Evolutionary conservation across 2,329 filamentous ascomycete genomes (phyloP).

Genomic region (Geosmithia morbida): DNA sequence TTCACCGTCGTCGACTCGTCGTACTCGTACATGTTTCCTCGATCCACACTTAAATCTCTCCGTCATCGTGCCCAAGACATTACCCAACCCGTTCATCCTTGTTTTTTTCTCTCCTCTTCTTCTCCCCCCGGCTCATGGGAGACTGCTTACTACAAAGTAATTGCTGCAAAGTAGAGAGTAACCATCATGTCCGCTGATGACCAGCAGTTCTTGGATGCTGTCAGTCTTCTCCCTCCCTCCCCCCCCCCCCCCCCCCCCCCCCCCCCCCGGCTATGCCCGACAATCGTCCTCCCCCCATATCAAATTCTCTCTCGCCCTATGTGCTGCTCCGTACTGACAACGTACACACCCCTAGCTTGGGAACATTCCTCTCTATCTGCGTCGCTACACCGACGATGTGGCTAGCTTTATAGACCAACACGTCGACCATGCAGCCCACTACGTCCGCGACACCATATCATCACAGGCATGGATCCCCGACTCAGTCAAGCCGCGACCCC

Average conservation of each 20-base stretch:
- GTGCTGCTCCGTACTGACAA: not conserved
- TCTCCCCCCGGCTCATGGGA: not conserved
- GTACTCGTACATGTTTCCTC: no score
- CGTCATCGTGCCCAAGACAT: constrained; percentile 1
- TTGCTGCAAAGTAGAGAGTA: not conserved
- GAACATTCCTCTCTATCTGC: constrained; percentile 46
- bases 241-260: constrained; percentile 1
- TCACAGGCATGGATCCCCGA: constrained; percentile 61
- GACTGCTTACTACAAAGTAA: constrained; percentile 3
- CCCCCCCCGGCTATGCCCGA: constrained; percentile 2
- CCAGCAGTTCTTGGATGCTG: constrained; percentile 63
- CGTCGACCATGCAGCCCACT: constrained; percentile 60
- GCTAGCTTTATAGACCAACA: constrained; percentile 71
- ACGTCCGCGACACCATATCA: constrained; percentile 55
- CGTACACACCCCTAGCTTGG: constrained; percentile 25
- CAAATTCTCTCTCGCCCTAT: not conserved
- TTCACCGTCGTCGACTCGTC: no score
- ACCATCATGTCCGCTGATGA: constrained; percentile 62
- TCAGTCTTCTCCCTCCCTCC: constrained; percentile 25
- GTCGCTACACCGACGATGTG: constrained; percentile 54
- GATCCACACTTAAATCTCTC: not conserved
- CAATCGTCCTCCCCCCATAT: not conserved
- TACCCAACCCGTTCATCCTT: not conserved
- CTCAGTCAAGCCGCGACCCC: constrained; percentile 45
- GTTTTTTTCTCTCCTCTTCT: not conserved